Evolutionary conservation across 495 filamentous ascomycete genomes (phyloP).

Genomic region (Annulohypoxylon nitens): DNA sequence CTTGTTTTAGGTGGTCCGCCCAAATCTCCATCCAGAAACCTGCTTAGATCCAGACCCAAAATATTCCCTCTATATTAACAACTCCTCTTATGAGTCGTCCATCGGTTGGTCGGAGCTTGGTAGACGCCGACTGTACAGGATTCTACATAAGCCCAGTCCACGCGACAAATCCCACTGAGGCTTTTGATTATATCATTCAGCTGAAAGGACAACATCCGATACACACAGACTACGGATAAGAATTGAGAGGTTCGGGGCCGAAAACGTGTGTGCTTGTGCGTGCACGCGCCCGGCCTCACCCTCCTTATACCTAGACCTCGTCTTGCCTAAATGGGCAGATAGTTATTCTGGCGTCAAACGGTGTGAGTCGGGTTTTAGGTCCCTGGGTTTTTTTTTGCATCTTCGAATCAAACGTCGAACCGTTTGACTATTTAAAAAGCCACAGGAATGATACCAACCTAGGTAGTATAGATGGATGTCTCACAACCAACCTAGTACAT

Average conservation of each 20-base stretch:
- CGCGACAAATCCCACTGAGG: not conserved
- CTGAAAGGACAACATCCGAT: constrained; percentile 5
- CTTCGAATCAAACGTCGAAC: not conserved
- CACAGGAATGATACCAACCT: not conserved
- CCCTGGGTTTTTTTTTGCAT: not conserved
- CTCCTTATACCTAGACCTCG: not conserved
- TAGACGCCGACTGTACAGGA: not conserved
- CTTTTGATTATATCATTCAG: constrained; percentile 5
- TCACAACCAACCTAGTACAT: not conserved
- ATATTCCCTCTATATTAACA: constrained; percentile 9
- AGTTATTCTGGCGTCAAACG: not conserved
- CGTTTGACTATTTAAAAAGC: not conserved
- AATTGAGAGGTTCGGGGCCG: not conserved
- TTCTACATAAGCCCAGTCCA: constrained; percentile 1
- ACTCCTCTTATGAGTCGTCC: not conserved
- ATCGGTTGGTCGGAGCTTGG: constrained; percentile 3
- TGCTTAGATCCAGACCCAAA: not conserved
- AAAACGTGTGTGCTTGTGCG: not conserved
- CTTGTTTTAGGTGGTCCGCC: not conserved
- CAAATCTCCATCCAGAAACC: not conserved
- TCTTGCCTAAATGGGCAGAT: not conserved
- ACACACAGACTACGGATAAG: not conserved
- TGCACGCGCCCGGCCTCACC: not conserved
- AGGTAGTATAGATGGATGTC: not conserved
- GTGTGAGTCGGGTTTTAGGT: not conserved